Percentiles rank a stretch among this genome's conserved stretches.
Conservation (phyloP, 805 yeast species). For the Debaryomyces hansenii region DNA sequence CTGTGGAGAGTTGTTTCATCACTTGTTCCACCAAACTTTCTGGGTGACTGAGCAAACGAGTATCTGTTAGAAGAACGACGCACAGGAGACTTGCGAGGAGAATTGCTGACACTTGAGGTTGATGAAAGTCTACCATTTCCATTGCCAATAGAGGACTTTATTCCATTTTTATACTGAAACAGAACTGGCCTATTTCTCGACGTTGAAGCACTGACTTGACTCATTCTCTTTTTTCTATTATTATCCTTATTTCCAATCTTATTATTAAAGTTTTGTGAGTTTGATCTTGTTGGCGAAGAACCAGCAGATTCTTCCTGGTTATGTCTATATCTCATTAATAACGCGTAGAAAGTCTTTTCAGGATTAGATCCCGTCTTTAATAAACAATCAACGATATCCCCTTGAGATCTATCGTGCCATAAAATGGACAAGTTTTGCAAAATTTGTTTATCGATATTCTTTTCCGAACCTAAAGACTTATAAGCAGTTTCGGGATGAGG, state of each 20-base stretch:
- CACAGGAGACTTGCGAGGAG: conserved; percentile 27
- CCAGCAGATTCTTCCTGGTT: conserved; percentile 29
- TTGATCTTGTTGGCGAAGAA: conserved; percentile 7
- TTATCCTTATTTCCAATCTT: conserved; percentile 17
- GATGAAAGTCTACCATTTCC: conserved; percentile 24
- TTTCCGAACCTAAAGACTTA: conserved; percentile 47
- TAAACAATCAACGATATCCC: conserved; percentile 38
- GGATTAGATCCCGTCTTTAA: conserved; percentile 42
- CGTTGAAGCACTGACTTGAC: conserved; percentile 35
- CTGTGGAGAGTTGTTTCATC: conserved; percentile 12
- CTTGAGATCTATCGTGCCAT: conserved; percentile 54
- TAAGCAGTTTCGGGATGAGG: conserved; percentile 58
- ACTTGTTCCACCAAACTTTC: conserved; percentile 12
- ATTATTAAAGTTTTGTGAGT: conserved; percentile 13
- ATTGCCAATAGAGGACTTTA: conserved; percentile 13
- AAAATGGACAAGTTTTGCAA: conserved; percentile 54
- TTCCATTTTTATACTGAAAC: conserved; percentile 39
- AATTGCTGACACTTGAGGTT: conserved; percentile 34
- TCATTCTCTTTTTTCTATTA: conserved; percentile 25
- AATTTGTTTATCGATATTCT: conserved; percentile 53
- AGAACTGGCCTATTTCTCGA: conserved; percentile 38
- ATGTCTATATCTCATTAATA: conserved; percentile 44
- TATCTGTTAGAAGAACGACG: conserved; percentile 22
- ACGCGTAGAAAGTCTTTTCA: conserved; percentile 47
- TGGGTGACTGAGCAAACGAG: conserved; percentile 17